These are phyloP conservation scores for Boletus huronensis DNA, from an alignment of 768 basidiomycete genomes.

Conservation along the genomic window DNA sequence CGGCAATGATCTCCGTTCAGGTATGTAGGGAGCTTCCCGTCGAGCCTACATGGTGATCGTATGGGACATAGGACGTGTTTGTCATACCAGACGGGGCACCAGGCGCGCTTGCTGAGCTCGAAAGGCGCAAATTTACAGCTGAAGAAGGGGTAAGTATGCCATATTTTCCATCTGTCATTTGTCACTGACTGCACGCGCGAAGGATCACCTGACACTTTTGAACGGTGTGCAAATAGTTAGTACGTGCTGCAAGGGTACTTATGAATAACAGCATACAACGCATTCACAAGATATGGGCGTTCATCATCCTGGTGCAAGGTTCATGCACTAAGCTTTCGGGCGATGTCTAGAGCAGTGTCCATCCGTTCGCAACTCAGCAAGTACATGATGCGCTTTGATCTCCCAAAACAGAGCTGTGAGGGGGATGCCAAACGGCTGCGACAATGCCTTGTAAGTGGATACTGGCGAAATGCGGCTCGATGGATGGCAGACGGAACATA, in stretches of 20 bases:
- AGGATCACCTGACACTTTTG: constrained; percentile 94
- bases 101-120: constrained; percentile 86
- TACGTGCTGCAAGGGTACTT: background rate
- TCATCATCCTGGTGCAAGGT: constrained; percentile 92
- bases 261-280: constrained; percentile 76
- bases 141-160: constrained; percentile 84
- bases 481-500: constrained; percentile 95
- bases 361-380: constrained; percentile 94
- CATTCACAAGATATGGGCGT: constrained; percentile 76
- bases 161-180: background rate
- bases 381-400: constrained; percentile 87
- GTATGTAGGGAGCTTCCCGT: constrained; percentile 35
- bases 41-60: background rate
- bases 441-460: constrained; percentile 88
- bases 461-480: constrained; percentile 90
- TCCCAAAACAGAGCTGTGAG: constrained; percentile 82
- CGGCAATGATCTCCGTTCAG: constrained; percentile 93
- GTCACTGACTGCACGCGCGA: background rate
- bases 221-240: constrained; percentile 56
- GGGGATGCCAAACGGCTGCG: constrained; percentile 81
- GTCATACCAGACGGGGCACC: constrained; percentile 81
- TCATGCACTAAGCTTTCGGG: constrained; percentile 90
- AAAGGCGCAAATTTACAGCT: constrained; percentile 93
- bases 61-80: constrained; percentile 70
- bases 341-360: constrained; percentile 89